Evolutionary conservation across 768 basidiomycete species (phyloP), one percentile per base, ranked within the genome.

Genomic region (Leucosporidium scottii): DNA sequence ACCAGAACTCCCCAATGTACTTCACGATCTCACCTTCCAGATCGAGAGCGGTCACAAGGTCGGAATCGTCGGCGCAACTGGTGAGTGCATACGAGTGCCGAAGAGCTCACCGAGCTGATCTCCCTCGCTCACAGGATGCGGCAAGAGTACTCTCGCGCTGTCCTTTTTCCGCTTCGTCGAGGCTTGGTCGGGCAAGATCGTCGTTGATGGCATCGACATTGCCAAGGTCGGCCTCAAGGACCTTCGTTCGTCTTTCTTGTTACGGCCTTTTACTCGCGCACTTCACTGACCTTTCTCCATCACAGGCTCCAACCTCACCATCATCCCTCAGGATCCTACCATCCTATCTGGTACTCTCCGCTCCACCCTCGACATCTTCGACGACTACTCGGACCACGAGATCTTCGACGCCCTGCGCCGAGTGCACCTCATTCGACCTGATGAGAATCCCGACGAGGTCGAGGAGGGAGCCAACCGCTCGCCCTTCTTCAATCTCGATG

Each of bases 211-310:
- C 0, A 56, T 80, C 39, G 79, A 81, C 67, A 81, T 81, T 44
- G 66, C 75, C 18, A 77, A 78, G 65, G 68, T 81, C 47, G 77
- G 76, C 36, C 66, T 80, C 7, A 69, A 71, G n/a, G 77, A 94
- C 76, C 81, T 96, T 44, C 84, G 91, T 30, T 86, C 85, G 79
- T 91, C 59, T 90, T 88, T n/a, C 50, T 6, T 2, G 2, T 23
- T 18, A 4, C 6, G 7, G 6, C 23, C 50, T 51, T 9, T 2
- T 51, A 9, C 1, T 27, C 53, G 13, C 3, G 15, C 25, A 1
- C 25, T n/a, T 27, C 27, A 8, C 31, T 57, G 15, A 57, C 18
- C 2, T 21, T 10, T 6, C 15, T 17, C 31, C 18, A 4, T 12
- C 23, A 17, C 55, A 31, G 30, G 28, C 30, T 31, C 55, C 55